Evolutionary conservation across 805 yeast genomes (phyloP).

Genomic region (Wickerhamiella musiphila): DNA sequence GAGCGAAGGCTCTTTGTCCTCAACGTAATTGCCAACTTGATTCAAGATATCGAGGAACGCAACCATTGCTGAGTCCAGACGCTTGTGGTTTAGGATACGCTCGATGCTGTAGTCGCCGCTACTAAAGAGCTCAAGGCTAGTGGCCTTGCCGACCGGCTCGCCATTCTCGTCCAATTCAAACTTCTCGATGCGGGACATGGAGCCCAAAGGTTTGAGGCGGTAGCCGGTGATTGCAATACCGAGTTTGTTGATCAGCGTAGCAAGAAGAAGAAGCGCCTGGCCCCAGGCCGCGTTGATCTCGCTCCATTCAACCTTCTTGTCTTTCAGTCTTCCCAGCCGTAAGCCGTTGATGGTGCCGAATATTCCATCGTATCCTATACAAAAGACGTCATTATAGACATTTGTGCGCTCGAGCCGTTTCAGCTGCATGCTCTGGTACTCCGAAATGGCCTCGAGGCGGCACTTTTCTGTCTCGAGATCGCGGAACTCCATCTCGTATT

Average conservation of each 20-base stretch:
- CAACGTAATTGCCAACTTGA: conserved; percentile 31
- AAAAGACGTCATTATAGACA: conserved; percentile 67
- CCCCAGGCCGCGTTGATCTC: conserved; percentile 89
- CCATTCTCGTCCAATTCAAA: conserved; percentile 25
- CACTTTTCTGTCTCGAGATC: conserved; percentile 39
- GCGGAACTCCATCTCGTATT: conserved; percentile 34
- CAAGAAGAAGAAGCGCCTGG: conserved; percentile 51
- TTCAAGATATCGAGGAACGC: conserved; percentile 48
- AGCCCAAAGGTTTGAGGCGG: conserved; percentile 64
- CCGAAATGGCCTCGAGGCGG: conserved; percentile 45
- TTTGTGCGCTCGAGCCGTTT: conserved; percentile 60
- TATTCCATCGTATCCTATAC: conserved; percentile 66
- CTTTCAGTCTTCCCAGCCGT: conserved; percentile 53
- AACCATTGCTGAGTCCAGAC: conserved; percentile 66
- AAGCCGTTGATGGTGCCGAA: conserved; percentile 81
- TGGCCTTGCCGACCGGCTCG: conserved; percentile 20
- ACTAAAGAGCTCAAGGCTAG: conserved; percentile 40
- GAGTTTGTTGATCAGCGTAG: conserved; percentile 44
- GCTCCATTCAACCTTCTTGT: conserved; percentile 59
- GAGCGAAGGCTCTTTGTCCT: conserved; percentile 30
- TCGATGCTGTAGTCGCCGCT: conserved; percentile 61
- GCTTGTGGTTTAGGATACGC: conserved; percentile 52
- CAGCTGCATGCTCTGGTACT: conserved; percentile 42
- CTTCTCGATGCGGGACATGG: conserved; percentile 60
- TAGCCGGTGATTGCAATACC: conserved; percentile 40